Evolutionary conservation across 257 asterid species (phyloP), one percentile per base, ranked within the genome.

Genomic region (Anisodus acutangulus): DNA sequence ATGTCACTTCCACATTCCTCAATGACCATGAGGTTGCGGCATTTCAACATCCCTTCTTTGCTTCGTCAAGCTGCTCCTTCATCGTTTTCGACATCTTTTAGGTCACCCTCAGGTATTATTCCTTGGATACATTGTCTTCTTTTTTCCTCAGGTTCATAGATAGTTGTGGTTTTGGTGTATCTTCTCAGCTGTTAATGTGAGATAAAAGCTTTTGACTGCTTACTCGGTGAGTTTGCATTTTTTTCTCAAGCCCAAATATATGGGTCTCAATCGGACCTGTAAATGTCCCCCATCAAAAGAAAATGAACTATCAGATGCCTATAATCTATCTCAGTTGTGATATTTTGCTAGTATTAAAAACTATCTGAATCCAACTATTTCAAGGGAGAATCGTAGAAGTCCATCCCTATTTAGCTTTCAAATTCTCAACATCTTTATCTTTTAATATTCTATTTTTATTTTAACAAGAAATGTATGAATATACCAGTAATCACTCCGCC

Each of bases 41-140:
- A 53, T 78, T 78, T 26, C 81, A 51, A 1, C 8, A 9, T 26
- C 31, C 15, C 31, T 53, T 78, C 64, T 53, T 31, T 78, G 64
- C 63, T 76, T 76, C 26, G 13, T 53, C 63, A 31, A 26, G 7
- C 81, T 76, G 81, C 81, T 51, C 45, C 47, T 9, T 74, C 22
- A 0, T 74, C 22, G 45, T 74, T 74, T 74, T 74, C 81, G 19
- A 22, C 81, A 13, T 11, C 81, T 22, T 13, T 53, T 78, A 78
- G 31, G 82, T 0, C 19, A 0, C 47, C 31, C 8, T 26, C 82
- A 78, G 82, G 82, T 78, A 76, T 51, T 6, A 39, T 39, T 3
- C 39, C 13, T 39, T 22, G 1, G 1, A 6, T 53, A 0, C 47
- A 26, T 76, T 8, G 7, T 76, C 64, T 22, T 11, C n/a, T 47